A percentile compares a stretch with the other conserved stretches of the same genome.
Conservation (phyloP, 441 rosid genomes). For the Gossypium gossypioides region DNA sequence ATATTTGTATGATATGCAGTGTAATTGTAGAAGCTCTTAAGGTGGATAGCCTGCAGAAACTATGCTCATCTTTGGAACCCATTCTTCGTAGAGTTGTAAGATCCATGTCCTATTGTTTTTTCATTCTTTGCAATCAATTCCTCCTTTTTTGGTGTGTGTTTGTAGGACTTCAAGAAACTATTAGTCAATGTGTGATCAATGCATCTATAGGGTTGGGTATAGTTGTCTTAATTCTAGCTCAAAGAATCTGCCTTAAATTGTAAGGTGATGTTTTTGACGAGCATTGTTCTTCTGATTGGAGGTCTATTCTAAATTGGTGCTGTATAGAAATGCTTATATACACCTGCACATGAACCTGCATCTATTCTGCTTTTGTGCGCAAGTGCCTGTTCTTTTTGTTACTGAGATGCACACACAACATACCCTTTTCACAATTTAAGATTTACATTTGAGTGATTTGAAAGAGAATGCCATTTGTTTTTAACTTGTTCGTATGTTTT, state of each 20-base stretch:
- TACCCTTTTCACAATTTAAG: neutral
- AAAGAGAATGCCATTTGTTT: neutral
- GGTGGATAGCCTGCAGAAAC: conserved; percentile 72
- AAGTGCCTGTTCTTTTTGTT: neutral
- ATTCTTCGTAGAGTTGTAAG: conserved; percentile 81
- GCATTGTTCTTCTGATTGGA: neutral
- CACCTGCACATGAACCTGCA: neutral
- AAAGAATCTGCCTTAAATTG: neutral
- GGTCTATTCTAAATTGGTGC: neutral
- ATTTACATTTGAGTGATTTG: neutral
- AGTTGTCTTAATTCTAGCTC: neutral
- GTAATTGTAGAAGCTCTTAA: conserved; percentile 77
- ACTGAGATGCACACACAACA: neutral
- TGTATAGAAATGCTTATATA: neutral
- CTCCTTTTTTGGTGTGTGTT: neutral
- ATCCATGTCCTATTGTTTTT: neutral
- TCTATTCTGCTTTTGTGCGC: neutral
- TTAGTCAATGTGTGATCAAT: neutral
- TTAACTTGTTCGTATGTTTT: neutral
- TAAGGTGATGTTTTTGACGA: neutral
- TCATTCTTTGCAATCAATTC: neutral
- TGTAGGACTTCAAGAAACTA: neutral
- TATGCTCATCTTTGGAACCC: conserved; percentile 79
- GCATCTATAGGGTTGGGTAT: neutral
- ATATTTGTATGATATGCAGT: conserved; percentile 31